Evolutionary conservation across 306 rosid species (phyloP), one percentile per base, ranked within the genome.

Genomic region (Corylus americana): DNA sequence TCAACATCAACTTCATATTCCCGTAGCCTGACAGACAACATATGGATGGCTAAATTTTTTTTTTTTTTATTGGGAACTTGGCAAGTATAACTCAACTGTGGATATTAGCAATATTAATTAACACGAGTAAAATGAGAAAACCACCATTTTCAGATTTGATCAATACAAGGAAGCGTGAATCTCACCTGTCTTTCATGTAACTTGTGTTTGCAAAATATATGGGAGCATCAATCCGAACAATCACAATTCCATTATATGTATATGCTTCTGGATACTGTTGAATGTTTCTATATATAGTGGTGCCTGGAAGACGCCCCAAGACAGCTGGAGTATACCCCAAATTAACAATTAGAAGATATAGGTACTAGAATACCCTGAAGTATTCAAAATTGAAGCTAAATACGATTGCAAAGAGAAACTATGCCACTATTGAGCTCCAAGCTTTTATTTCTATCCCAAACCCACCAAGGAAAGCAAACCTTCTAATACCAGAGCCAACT

Each of bases 261-360:
- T 92, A 95, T 71, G 99, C 90, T 85, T 95, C 98, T 14, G 97
- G 98, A 87, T 92, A 95, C 81, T 95, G 98, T 69, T 84, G 89
- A 66, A 87, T 78, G 78, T 95, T 95, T 89, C 99, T 90, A 75
- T 91, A 93, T 29, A 95, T 88, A 29, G 99, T 95, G 80, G 99
- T 95, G 44, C 99, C 99, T 2, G 99, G 99, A 89, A 95, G 94
- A 75, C 99, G 97, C 74, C 99, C 97, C 89, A 95, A 89, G 83
- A 95, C 96, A 88, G 99, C 99, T 95, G 96, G 81, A 87, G 79
- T 42, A 75, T 75, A 78, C 63, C 77, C 59, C 59, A 87, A 83
- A 79, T 27, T 71, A 64, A 44, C 51, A 77, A 70, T 79, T 73
- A 88, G 80, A 74, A 74, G 37, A 59, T 54, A 59, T 47, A 51